Conservation (phyloP, 148 eudicot genomes). For the Diospyros lotus region DNA sequence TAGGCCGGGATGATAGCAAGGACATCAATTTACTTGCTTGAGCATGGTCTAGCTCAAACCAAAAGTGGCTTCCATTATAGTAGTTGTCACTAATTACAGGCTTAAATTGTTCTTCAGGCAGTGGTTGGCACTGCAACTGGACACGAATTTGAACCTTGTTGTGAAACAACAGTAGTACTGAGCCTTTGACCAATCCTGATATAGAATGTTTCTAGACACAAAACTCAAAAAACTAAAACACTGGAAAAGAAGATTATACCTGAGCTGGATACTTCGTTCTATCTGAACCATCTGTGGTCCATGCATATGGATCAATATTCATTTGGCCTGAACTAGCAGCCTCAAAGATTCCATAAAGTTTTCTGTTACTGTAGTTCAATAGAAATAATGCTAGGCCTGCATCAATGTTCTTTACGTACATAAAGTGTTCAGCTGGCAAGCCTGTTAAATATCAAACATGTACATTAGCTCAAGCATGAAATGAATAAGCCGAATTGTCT, state of each 20-base stretch:
- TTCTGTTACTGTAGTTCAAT: constrained; percentile 63
- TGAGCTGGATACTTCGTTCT: constrained; percentile 75
- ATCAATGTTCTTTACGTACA: constrained; percentile 56
- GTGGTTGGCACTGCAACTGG: constrained; percentile 41
- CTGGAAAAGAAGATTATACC: constrained; percentile 31
- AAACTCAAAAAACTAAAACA: constrained; percentile 1
- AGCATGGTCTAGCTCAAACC: constrained; percentile 78
- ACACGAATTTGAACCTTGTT: constrained; percentile 56
- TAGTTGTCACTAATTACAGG: constrained; percentile 60
- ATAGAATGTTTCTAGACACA: not conserved
- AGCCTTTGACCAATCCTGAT: not conserved
- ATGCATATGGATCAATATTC: constrained; percentile 69
- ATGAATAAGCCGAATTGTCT: not conserved
- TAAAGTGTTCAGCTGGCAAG: constrained; percentile 53
- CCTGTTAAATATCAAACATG: constrained; percentile 35
- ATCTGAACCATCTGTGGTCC: constrained; percentile 60
- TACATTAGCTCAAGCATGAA: not conserved
- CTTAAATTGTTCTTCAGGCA: constrained; percentile 59
- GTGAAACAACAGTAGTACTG: not conserved
- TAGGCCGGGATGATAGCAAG: constrained; percentile 34
- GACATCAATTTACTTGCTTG: constrained; percentile 53
- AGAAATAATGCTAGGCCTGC: constrained; percentile 75
- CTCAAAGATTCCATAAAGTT: constrained; percentile 74
- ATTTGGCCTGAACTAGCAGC: constrained; percentile 73
- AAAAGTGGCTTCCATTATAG: constrained; percentile 37